Conservation (phyloP, 179 eudicot genomes). For the Beta corolliflora region DNA sequence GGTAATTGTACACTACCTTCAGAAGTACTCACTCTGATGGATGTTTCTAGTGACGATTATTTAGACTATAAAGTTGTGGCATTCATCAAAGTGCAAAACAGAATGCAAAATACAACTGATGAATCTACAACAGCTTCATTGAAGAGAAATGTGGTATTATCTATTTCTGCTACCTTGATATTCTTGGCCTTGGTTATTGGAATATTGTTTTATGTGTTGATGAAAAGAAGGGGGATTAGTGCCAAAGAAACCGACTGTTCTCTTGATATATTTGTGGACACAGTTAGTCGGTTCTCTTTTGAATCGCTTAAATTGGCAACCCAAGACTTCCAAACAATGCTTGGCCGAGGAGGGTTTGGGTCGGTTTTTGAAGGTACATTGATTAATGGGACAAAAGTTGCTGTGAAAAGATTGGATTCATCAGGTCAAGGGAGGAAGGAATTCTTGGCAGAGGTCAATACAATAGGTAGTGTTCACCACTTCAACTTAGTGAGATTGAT, state of each 20-base stretch:
- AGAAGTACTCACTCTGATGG: neutral
- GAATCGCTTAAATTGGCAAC: neutral
- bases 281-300: neutral
- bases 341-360: conserved; percentile 19
- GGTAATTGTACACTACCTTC: conserved; percentile 15
- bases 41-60: neutral
- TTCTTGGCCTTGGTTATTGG: neutral
- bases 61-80: neutral
- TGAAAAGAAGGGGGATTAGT: neutral
- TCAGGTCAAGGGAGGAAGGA: conserved; percentile 15
- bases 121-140: too few species aligned
- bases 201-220: neutral
- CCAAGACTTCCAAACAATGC: conserved; percentile 6
- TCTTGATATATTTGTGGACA: neutral
- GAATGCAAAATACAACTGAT: neutral
- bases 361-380: conserved; percentile 9
- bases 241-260: neutral
- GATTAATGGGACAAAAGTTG: conserved; percentile 16
- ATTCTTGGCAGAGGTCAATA: conserved; percentile 18
- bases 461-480: conserved; percentile 17
- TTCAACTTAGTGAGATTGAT: conserved; percentile 12
- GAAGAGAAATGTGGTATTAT: neutral
- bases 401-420: conserved; percentile 4
- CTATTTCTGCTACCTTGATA: neutral
- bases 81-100: conserved; percentile 12